Evolutionary conservation across 2,329 filamentous ascomycete species (phyloP), one percentile per base, ranked within the genome.

Genomic region (Penicillium expansum): DNA sequence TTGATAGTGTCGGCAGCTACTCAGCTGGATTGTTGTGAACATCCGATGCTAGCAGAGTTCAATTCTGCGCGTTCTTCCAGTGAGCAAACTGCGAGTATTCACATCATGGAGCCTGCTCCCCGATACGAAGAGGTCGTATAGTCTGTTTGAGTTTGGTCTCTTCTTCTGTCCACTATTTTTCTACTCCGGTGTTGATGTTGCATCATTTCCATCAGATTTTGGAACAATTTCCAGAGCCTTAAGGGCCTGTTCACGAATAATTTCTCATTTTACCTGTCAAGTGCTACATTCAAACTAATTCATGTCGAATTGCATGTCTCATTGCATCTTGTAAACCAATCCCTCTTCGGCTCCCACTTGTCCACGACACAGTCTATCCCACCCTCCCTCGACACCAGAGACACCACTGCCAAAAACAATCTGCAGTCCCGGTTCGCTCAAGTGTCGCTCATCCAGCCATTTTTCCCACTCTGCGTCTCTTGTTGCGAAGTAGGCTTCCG

Each of bases 311-410:
- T 7, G 7, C 8, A 24, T 33, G 9, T 7, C 20, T 32, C 16
- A 39, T 24, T 60, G 53, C 3, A 63, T n/a, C 38, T 47, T 58
- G 49, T 64, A 66, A 4, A 67, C 61, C 35, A 61, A 42, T 18
- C 55, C 59, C 22, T 67, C 62, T 7, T 59, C 47, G n/a, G 58
- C 37, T 0, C 20, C 18, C 10, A 66, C 50, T 24, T 53, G 35
- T 22, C 55, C 60, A 35, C 20, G 22, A 18, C 52, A 41, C 11
- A 62, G 24, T 24, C 35, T 41, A 10, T 52, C 53, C 61, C 65
- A 67, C 0, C 57, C 63, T 1, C 52, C 56, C 24, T 66, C 52
- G n/a, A 67, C 55, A 1, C 65, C 62, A 8, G 24, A 48, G 4
- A 64, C 44, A 38, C 61, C 55, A 13, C 39, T 30, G 2, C 62